phyloP scores from a whole-genome alignment of 2,329 filamentous ascomycete species.

The Parastagonospora nodorum region DNA sequence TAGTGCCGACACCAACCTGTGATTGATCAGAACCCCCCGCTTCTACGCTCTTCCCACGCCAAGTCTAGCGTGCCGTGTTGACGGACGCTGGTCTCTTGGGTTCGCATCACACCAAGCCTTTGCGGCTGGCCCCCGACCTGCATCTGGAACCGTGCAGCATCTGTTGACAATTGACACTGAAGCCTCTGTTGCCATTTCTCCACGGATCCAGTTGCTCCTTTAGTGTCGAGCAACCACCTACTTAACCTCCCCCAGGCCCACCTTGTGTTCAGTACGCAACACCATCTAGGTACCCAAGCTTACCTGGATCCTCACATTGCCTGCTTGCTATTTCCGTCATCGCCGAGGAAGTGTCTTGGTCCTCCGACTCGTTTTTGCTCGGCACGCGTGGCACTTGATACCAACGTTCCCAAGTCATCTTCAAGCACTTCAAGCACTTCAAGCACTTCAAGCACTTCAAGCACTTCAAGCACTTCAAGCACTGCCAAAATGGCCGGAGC shows the following conservation, averaged over 20 bases:
- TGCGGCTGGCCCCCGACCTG: conserved; percentile 21
- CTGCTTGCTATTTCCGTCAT: not conserved
- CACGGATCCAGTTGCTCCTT: conserved; percentile 1
- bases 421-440: conserved; percentile 10
- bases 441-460: too few relatives aligned
- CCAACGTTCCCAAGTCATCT: not conserved
- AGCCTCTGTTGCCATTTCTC: conserved; percentile 9
- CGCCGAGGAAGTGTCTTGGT: not conserved
- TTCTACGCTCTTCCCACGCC: conserved; percentile 22
- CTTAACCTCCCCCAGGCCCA: not conserved
- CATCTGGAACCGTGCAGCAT: conserved; percentile 25
- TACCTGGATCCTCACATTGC: too few relatives aligned
- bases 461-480: not conserved
- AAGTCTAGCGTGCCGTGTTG: conserved; percentile 21
- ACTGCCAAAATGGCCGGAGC: conserved; percentile 53
- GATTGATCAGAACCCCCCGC: conserved; percentile 22
- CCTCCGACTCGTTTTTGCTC: not conserved
- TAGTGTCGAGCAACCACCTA: conserved; percentile 7
- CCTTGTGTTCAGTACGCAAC: not conserved
- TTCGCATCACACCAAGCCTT: conserved; percentile 17
- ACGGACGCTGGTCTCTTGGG: conserved; percentile 16
- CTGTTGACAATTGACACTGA: conserved; percentile 8
- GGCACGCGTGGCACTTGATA: too few relatives aligned
- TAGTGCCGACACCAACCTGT: conserved; percentile 12
- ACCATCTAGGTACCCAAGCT: not conserved